These are phyloP conservation scores for Ilyonectria sp. DNA, from an alignment of 2,329 filamentous ascomycete species.

Conservation along the genomic window DNA sequence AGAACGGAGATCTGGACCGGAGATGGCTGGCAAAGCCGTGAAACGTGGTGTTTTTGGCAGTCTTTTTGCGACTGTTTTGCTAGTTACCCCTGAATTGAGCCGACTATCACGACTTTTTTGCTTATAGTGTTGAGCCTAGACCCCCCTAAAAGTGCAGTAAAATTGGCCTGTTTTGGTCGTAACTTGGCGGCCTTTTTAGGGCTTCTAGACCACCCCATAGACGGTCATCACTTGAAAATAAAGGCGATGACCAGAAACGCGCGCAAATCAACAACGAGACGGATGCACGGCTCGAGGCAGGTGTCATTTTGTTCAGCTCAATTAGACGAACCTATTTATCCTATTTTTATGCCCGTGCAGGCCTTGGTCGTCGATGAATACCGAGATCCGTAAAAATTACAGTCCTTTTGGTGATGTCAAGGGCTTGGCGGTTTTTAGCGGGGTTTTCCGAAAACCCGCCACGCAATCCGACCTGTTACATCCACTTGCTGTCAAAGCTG, in stretches of 20 bases:
- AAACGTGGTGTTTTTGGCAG: too few species aligned
- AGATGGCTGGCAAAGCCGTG: too few species aligned
- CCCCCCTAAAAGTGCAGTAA: not conserved
- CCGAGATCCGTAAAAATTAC: not conserved
- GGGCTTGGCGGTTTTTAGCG: not conserved
- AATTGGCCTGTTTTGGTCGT: not conserved
- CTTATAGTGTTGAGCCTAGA: not conserved
- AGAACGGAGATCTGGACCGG: too few species aligned
- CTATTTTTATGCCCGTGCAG: not conserved
- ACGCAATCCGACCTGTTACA: too few species aligned
- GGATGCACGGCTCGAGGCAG: not conserved
- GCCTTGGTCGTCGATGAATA: not conserved
- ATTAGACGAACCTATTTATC: not conserved
- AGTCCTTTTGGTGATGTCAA: not conserved
- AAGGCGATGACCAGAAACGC: not conserved
- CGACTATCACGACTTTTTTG: not conserved
- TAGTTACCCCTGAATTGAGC: not conserved
- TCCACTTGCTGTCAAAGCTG: too few species aligned
- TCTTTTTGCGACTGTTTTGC: not conserved
- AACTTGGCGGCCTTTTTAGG: not conserved
- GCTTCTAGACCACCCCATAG: not conserved
- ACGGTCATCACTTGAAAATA: not conserved
- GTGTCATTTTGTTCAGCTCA: not conserved
- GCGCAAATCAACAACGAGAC: not conserved
- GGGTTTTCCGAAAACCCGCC: too few species aligned